These are phyloP conservation scores for Mariannaea elegans DNA, from an alignment of 2,329 filamentous ascomycete species.

Conservation along the genomic window DNA sequence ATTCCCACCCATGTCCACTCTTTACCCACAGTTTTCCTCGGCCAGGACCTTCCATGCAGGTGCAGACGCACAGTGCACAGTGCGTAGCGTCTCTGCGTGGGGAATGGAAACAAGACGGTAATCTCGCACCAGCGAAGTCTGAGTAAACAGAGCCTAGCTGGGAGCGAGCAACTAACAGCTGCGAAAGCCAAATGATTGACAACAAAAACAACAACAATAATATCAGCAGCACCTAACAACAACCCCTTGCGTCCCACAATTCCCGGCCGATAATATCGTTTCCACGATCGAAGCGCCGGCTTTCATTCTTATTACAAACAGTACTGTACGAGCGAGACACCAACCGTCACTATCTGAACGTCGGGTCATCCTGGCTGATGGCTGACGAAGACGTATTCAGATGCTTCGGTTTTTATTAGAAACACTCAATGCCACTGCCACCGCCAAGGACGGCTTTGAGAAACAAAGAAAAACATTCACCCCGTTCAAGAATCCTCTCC, in stretches of 20 bases:
- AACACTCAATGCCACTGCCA: constrained; percentile 9
- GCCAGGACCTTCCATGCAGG: constrained; percentile 36
- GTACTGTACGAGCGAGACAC: background rate
- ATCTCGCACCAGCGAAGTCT: constrained; percentile 29
- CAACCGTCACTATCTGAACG: too few relatives aligned
- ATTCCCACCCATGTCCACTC: constrained; percentile 8
- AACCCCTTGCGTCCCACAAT: constrained; percentile 13
- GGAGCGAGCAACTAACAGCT: background rate
- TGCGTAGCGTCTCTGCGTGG: constrained; percentile 38
- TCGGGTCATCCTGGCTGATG: constrained; percentile 29
- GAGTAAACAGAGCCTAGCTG: constrained; percentile 8
- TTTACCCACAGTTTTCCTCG: constrained; percentile 31
- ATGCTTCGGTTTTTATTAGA: background rate
- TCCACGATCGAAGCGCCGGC: constrained; percentile 1
- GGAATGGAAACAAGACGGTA: constrained; percentile 45
- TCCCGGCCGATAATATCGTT: constrained; percentile 15
- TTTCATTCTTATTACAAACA: too few relatives aligned
- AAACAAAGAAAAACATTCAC: constrained; percentile 25
- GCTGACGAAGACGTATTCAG: constrained; percentile 21
- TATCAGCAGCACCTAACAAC: constrained; percentile 1
- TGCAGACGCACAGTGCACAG: constrained; percentile 35
- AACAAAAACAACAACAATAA: constrained; percentile 9
- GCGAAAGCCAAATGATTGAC: constrained; percentile 2
- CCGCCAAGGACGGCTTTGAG: constrained; percentile 18
- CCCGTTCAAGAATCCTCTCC: constrained; percentile 11